These are phyloP conservation scores for Gastrolobium bilobum DNA, from an alignment of 306 rosid species.

Conservation along the genomic window DNA sequence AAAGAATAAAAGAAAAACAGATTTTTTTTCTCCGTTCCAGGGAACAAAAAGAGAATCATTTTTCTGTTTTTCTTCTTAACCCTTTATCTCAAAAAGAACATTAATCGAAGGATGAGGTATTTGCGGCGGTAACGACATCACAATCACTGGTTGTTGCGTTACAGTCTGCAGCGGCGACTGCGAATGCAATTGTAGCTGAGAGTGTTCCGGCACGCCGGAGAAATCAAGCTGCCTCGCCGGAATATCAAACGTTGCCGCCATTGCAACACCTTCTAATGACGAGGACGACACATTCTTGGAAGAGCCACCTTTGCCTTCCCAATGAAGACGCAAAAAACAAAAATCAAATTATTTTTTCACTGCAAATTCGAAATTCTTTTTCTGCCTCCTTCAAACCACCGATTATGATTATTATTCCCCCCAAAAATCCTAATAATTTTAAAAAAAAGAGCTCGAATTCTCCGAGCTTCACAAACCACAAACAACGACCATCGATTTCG, in stretches of 20 bases:
- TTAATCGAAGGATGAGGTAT: conserved; percentile 61
- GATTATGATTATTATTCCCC: conserved; percentile 41
- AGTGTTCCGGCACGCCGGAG: conserved; percentile 64
- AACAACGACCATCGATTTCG: conserved; percentile 34
- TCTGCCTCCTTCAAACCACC: conserved; percentile 39
- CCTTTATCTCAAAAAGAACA: no score
- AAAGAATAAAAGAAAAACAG: no score
- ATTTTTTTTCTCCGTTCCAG: no score
- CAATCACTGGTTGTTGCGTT: conserved; percentile 50
- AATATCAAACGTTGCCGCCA: conserved; percentile 61
- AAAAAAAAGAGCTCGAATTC: conserved; percentile 54
- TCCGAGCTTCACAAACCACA: conserved; percentile 39
- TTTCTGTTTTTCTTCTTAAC: no score
- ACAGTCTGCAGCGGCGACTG: conserved; percentile 48
- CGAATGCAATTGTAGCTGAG: conserved; percentile 46
- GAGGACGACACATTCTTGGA: conserved; percentile 59
- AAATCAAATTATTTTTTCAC: neutral
- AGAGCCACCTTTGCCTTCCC: conserved; percentile 76
- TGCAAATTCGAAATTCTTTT: conserved; percentile 46
- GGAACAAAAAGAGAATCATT: no score
- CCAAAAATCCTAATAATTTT: neutral
- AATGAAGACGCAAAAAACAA: conserved; percentile 56
- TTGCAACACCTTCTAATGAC: conserved; percentile 47
- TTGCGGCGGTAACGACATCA: conserved; percentile 54
- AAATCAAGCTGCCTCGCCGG: conserved; percentile 98